A percentile compares a stretch with the other conserved stretches of the same genome.
phyloP scores from a whole-genome alignment of 2,329 filamentous ascomycete species.

The Leptographium flavum region DNA sequence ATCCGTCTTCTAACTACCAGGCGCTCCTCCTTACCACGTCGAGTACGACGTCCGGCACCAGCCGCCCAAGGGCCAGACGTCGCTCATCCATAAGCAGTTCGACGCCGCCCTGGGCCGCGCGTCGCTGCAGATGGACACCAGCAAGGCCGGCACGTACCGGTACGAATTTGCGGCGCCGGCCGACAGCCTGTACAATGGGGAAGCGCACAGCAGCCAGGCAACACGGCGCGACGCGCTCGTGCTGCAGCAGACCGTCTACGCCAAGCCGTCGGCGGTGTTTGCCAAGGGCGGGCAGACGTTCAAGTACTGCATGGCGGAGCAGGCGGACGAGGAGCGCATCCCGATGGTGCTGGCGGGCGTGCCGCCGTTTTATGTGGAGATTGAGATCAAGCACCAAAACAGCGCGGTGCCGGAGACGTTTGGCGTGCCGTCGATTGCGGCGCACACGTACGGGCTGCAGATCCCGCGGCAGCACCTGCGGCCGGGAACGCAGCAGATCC shows the following conservation, averaged over 20 bases:
- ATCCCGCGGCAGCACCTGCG: slow-evolving; percentile 77
- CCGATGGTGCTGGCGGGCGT: slow-evolving; percentile 72
- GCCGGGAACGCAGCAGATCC: slow-evolving; percentile 77
- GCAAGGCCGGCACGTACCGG: slow-evolving; percentile 65
- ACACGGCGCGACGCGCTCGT: slow-evolving; percentile 37
- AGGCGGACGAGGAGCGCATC: slow-evolving; percentile 70
- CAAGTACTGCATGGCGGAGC: slow-evolving; percentile 84
- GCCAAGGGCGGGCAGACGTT: slow-evolving; percentile 80
- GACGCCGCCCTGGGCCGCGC: slow-evolving; percentile 65
- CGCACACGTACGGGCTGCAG: slow-evolving; percentile 60
- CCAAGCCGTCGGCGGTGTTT: slow-evolving; percentile 71
- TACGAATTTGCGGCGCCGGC: slow-evolving; percentile 76
- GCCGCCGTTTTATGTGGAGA: slow-evolving; percentile 78
- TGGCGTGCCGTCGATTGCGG: slow-evolving; percentile 64
- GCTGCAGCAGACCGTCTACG: slow-evolving; percentile 71
- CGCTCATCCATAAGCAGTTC: slow-evolving; percentile 54
- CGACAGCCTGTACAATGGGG: slow-evolving; percentile 70
- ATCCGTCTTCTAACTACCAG: slow-evolving; percentile 23
- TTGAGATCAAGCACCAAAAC: slow-evolving; percentile 86
- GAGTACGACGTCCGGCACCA: slow-evolving; percentile 70
- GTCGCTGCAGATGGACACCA: slow-evolving; percentile 74
- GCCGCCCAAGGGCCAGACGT: slow-evolving; percentile 41
- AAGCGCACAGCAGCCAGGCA: no score
- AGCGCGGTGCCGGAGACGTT: slow-evolving; percentile 61
- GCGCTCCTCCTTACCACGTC: slow-evolving; percentile 67